phyloP scores from a whole-genome alignment of 495 filamentous ascomycete genomes.

The Penicillium subrubescens region DNA sequence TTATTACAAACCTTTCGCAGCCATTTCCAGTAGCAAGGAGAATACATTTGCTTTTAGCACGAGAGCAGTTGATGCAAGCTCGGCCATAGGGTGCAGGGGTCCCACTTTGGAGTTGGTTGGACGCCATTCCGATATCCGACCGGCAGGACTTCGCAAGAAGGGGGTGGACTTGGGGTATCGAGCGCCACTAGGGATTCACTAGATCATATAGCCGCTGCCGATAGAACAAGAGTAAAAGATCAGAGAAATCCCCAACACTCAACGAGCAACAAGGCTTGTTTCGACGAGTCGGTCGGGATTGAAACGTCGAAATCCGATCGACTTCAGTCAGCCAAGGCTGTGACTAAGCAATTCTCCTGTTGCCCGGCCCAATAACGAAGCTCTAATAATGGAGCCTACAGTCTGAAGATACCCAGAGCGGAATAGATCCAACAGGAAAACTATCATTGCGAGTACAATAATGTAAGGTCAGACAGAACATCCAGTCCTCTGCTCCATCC shows the following conservation, averaged over 20 bases:
- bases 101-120: conserved; percentile 17
- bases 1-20: conserved; percentile 51
- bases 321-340: neutral
- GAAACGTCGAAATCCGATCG: conserved; percentile 14
- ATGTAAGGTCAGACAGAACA: neutral
- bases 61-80: conserved; percentile 58
- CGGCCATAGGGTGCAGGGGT: conserved; percentile 44
- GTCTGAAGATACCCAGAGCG: neutral
- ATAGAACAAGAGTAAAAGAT: conserved; percentile 3
- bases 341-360: neutral
- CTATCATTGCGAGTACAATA: neutral
- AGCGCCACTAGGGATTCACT: conserved; percentile 8
- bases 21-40: conserved; percentile 31
- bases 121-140: conserved; percentile 23
- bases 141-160: neutral
- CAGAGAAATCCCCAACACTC: neutral
- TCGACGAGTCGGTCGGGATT: conserved; percentile 12
- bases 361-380: too few relatives aligned
- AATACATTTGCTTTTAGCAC: conserved; percentile 60
- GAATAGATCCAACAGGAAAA: neutral
- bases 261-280: conserved; percentile 1
- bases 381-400: too few relatives aligned
- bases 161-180: neutral
- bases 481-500: neutral
- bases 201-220: conserved; percentile 1